Evolutionary conservation across 768 basidiomycete genomes (phyloP).

Genomic region (Pleurotus tuoliensis): DNA sequence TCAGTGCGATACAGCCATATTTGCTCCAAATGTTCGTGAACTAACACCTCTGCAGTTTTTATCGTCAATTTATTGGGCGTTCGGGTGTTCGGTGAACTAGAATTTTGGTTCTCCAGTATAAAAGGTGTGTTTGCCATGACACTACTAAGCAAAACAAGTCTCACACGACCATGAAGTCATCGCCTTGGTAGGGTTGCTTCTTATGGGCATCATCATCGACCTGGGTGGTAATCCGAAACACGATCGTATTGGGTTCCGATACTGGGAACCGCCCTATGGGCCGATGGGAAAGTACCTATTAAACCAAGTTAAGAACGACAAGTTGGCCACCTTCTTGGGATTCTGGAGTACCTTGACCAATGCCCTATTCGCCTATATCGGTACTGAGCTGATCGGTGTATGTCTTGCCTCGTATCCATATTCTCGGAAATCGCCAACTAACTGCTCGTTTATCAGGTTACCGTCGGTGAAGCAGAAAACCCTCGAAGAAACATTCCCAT

Average conservation of each 20-base stretch:
- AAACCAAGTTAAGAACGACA: constrained; percentile 42
- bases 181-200: constrained; percentile 43
- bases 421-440: not conserved
- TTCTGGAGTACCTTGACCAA: constrained; percentile 73
- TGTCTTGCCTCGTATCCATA: constrained; percentile 21
- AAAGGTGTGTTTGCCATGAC: constrained; percentile 41
- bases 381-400: constrained; percentile 76
- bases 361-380: constrained; percentile 69
- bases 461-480: constrained; percentile 61
- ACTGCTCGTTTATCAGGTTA: constrained; percentile 22
- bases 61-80: constrained; percentile 58
- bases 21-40: not conserved
- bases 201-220: constrained; percentile 63
- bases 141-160: too few relatives aligned
- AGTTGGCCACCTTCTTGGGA: constrained; percentile 56
- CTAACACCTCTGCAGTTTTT: constrained; percentile 34
- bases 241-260: constrained; percentile 47
- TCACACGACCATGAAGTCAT: constrained; percentile 25
- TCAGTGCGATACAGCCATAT: constrained; percentile 33
- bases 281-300: constrained; percentile 55
- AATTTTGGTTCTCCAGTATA: constrained; percentile 70
- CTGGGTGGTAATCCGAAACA: constrained; percentile 49
- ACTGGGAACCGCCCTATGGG: constrained; percentile 46
- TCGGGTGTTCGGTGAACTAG: constrained; percentile 67
- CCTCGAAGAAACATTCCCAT: constrained; percentile 71